Base-by-base conservation (phyloP, 176 grass and related monocot species). In the Tillandsia fasciculata region DNA sequence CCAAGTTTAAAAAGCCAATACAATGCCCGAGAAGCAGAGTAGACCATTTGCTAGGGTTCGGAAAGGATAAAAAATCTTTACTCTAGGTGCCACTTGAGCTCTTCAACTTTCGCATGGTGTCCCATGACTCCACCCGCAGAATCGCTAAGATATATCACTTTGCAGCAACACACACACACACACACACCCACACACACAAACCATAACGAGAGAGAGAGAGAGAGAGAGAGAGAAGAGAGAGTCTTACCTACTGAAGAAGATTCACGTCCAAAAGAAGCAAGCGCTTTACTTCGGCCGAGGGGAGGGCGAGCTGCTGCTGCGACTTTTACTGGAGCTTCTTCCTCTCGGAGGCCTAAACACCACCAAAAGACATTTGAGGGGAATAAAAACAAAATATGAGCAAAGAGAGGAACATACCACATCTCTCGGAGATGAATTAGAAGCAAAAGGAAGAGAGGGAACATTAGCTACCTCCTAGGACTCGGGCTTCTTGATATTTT, bases 401-500 rank as follows among this genome's bases (percentile, higher is more conserved):
- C 22, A 61, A 8, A 61, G 22, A 18, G 15, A 23, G 17, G 22
- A 18, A 18, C 22, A 6, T 61, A 61, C 8, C 20, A 17, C 54
- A 59, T 17, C 13, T 17, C 13, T 59, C 6, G 15, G 14, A 59
- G 15, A 15, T 18, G 22, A 61, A 23, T 61, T 61, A 61, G 56
- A 61, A 61, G 22, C 56, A 23, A 61, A 22, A 61, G 56, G 53
- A 57, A 20, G 8, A 61, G 48, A 12, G 9, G 48, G 12, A 27
- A 23, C 48, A 14, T 52, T 50, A 1, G 27, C 26, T 82, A 99
- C 94, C 89, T 99, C 86, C 79, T 87, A 73, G 94, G 94, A 70
- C 89, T 99, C 54, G 87, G 89, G 48, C 94, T 99, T 79, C 89
- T 92, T 75, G 94, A 93, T 24, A 86, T 77, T 64, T 80, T 99